Base-by-base conservation (phyloP, 257 asterid species). In the Solanum raphanifolium region DNA sequence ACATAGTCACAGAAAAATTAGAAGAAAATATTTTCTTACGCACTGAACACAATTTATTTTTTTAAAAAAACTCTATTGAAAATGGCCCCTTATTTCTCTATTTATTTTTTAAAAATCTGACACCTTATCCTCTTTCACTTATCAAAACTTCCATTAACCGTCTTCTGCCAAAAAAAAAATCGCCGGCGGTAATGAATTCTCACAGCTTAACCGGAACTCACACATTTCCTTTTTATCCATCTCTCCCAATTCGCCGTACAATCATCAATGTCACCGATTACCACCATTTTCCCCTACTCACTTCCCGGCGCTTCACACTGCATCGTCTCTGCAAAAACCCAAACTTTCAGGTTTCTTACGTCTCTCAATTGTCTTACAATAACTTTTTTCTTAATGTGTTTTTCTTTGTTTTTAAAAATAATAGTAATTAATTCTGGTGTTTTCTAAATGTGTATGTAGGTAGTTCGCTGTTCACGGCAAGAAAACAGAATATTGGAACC, bases 401-500 rank as follows among this genome's bases (percentile, higher is more conserved):
- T 48, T 6, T 5, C 21, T 48, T 48, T 78, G 2, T 34, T 9
- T 35, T 21, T 36, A 5, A 2, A 4, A 60, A 23, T 1, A 55
- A 60, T 1, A 48, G 15, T 48, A 55, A 20, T 55, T 6, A 55
- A 55, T 35, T 7, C n/a, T 76, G 58, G 13, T n/a, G 27, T 39
- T 34, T 86, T 71, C 71, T 38, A 55, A 86, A 66, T 74, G 89
- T 83, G 31, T 81, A 34, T 82, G 86, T 60, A 96, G 99, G 95
- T 91, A 32, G 91, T 91, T 92, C 88, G 92, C 36, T 90, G 92
- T 92, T 92, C 95, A 55, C 86, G 83, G 89, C 91, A 86, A 29
- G 93, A 87, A 87, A 92, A 87, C 11, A 85, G 78, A 78, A 91
- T 58, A 5, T 79, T 97, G 92, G 98, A 93, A 87, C 90, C 88